phyloP scores from a whole-genome alignment of 805 yeast species.

The Wickerhamomyces hampshirensis region DNA sequence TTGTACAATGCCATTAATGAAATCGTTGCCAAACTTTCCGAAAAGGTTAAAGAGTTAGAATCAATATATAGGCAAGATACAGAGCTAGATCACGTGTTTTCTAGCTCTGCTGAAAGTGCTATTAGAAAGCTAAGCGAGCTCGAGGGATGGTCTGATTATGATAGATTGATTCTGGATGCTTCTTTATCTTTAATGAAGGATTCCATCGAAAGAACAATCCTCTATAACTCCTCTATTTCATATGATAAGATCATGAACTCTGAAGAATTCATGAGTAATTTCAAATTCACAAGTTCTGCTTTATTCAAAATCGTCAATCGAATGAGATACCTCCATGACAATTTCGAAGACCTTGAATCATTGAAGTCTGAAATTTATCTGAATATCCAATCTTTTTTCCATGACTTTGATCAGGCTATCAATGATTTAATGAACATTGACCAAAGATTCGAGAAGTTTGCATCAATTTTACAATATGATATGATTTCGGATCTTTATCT shows the following conservation, averaged over 20 bases:
- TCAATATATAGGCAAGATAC: slow-evolving; percentile 40
- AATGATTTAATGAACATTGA: slow-evolving; percentile 29
- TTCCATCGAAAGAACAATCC: slow-evolving; percentile 46
- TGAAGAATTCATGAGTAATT: slow-evolving; percentile 22
- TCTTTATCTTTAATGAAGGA: slow-evolving; percentile 40
- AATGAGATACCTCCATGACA: slow-evolving; percentile 12
- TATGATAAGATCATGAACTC: slow-evolving; percentile 43
- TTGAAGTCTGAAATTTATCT: slow-evolving; percentile 16
- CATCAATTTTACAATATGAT: slow-evolving; percentile 18
- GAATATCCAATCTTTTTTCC: slow-evolving; percentile 16
- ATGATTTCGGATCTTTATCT: slow-evolving; percentile 19
- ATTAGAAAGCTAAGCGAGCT: slow-evolving; percentile 44
- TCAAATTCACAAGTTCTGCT: slow-evolving; percentile 12
- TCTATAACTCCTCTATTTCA: slow-evolving; percentile 50
- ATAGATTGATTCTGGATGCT: slow-evolving; percentile 37
- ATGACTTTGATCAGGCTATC: slow-evolving; percentile 23
- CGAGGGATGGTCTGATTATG: slow-evolving; percentile 51
- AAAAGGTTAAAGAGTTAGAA: slow-evolving; percentile 51
- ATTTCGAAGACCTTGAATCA: slow-evolving; percentile 9
- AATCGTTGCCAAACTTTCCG: slow-evolving; percentile 31
- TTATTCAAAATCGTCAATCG: slow-evolving; percentile 10
- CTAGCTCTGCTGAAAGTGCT: slow-evolving; percentile 41
- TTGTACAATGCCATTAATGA: slow-evolving; percentile 28
- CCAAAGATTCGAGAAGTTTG: slow-evolving; percentile 32
- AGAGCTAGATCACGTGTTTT: slow-evolving; percentile 49